phyloP scores from a whole-genome alignment of 768 basidiomycete species.

The Hericium erinaceus region DNA sequence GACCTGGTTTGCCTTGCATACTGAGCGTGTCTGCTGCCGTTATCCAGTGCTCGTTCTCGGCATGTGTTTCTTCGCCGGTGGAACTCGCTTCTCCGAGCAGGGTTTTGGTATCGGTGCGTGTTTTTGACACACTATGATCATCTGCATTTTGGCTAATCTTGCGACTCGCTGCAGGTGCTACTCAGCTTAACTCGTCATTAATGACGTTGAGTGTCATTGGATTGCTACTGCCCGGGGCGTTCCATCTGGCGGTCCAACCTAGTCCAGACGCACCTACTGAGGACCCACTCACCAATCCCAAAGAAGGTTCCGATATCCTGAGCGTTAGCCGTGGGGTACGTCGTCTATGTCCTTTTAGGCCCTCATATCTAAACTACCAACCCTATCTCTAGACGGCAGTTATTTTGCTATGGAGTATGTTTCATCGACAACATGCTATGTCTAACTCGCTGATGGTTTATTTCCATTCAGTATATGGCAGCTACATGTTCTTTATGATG shows the following conservation, averaged over 20 bases:
- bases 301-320: slow-evolving; percentile 35
- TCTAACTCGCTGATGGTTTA: neutral
- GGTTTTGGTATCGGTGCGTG: slow-evolving; percentile 64
- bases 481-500: slow-evolving; percentile 46
- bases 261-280: slow-evolving; percentile 4
- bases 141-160: neutral
- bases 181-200: slow-evolving; percentile 68
- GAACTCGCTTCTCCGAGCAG: slow-evolving; percentile 69
- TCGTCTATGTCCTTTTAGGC: neutral
- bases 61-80: slow-evolving; percentile 88
- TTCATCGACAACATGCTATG: slow-evolving; percentile 4
- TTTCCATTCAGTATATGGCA: slow-evolving; percentile 33
- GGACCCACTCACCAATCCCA: slow-evolving; percentile 15
- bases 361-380: neutral
- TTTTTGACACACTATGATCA: neutral
- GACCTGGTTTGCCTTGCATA: neutral
- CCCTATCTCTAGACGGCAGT: slow-evolving; percentile 31
- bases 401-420: slow-evolving; percentile 42
- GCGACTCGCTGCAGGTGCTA: slow-evolving; percentile 29
- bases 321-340: slow-evolving; percentile 44
- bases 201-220: slow-evolving; percentile 75
- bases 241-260: slow-evolving; percentile 45
- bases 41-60: slow-evolving; percentile 66
- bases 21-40: slow-evolving; percentile 4
- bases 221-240: slow-evolving; percentile 71